Evolutionary conservation across 2,329 filamentous ascomycete species (phyloP).

Genomic region (Diplodia scrobiculata): DNA sequence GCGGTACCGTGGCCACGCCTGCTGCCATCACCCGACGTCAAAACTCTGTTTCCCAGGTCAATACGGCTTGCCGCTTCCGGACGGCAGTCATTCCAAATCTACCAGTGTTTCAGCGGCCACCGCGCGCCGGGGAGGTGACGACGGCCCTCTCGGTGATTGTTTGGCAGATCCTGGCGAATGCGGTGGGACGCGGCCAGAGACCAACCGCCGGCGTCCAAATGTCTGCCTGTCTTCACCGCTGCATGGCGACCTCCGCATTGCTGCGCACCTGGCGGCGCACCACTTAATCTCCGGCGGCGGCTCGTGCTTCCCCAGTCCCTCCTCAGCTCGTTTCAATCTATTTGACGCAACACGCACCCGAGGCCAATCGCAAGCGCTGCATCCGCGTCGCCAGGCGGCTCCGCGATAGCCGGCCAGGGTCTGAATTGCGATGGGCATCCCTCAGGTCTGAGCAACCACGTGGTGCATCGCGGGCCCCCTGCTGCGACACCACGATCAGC

Average conservation of each 20-base stretch:
- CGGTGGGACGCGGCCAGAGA: background rate
- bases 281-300: conserved; percentile 26
- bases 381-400: background rate
- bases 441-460: conserved; percentile 24
- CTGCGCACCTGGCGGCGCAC: conserved; percentile 13
- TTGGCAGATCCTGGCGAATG: conserved; percentile 11
- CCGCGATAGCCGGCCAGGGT: conserved; percentile 18
- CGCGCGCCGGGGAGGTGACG: background rate
- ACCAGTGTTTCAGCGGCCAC: conserved; percentile 16
- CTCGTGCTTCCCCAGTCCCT: conserved; percentile 23
- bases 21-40: background rate
- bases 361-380: conserved; percentile 18
- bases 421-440: conserved; percentile 15
- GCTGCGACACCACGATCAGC: conserved; percentile 22
- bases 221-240: conserved; percentile 19
- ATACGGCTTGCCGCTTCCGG: conserved; percentile 19
- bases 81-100: conserved; percentile 11
- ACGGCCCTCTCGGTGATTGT: conserved; percentile 24
- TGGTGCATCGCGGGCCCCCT: conserved; percentile 17
- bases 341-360: background rate
- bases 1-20: too few species aligned
- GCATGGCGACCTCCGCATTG: conserved; percentile 13
- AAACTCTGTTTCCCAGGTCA: conserved; percentile 12
- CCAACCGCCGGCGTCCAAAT: conserved; percentile 14
- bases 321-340: conserved; percentile 24